Conservation (phyloP, 305 asterid genomes). For the Fraxinus dipetala region DNA sequence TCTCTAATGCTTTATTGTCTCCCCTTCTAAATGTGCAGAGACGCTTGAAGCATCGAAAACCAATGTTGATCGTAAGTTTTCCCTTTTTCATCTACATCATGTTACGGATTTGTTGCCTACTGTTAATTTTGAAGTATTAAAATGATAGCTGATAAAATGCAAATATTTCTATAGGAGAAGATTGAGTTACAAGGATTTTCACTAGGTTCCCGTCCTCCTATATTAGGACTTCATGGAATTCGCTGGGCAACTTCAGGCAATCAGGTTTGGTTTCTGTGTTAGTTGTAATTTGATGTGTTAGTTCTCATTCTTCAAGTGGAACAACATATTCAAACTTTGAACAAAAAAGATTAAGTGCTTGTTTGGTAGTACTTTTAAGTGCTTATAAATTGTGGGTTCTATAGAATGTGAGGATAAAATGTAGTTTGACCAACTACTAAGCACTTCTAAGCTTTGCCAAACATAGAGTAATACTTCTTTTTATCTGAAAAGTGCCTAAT, state of each 20-base stretch:
- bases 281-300: background rate
- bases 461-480: background rate
- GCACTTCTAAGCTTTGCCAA: background rate
- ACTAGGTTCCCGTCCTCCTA: slow-evolving; percentile 84
- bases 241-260: slow-evolving; percentile 80
- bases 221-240: slow-evolving; percentile 79
- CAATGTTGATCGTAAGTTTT: slow-evolving; percentile 79
- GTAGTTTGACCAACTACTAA: background rate
- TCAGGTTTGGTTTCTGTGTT: slow-evolving; percentile 64
- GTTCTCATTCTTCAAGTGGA: background rate
- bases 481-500: background rate
- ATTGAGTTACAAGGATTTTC: slow-evolving; percentile 83
- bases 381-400: background rate
- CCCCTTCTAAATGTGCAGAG: slow-evolving; percentile 55
- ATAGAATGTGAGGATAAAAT: background rate
- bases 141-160: slow-evolving; percentile 5
- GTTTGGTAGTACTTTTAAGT: background rate
- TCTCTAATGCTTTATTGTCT: slow-evolving; percentile 13
- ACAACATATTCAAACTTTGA: background rate
- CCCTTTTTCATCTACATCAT: slow-evolving; percentile 14
- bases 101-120: background rate
- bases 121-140: background rate
- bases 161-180: slow-evolving; percentile 59
- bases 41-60: slow-evolving; percentile 77
- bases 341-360: background rate